Percentiles rank a stretch among this genome's conserved stretches.
These are phyloP conservation scores for Pisolithus thermaeus DNA, from an alignment of 1,284 basidiomycete species.

Conservation along the genomic window DNA sequence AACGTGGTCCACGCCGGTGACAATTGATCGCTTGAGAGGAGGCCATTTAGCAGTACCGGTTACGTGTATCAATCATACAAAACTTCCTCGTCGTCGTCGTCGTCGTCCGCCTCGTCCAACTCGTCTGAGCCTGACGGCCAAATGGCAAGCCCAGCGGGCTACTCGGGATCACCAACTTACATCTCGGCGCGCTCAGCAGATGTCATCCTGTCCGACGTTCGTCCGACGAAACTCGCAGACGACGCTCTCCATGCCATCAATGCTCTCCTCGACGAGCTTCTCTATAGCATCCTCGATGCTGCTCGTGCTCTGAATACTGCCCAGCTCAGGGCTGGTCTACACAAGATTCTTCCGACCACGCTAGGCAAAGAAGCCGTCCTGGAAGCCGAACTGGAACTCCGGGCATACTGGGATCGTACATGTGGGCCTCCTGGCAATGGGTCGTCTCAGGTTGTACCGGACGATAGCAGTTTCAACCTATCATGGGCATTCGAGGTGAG, in stretches of 20 bases:
- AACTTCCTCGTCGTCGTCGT: background rate
- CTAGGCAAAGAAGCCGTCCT: constrained; percentile 87
- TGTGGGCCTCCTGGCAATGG: constrained; percentile 33
- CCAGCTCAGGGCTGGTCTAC: constrained; percentile 67
- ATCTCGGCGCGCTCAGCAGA: constrained; percentile 79
- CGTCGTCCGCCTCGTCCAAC: background rate
- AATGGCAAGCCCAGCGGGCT: constrained; percentile 6
- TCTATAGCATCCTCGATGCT: constrained; percentile 66
- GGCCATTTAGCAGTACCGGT: background rate
- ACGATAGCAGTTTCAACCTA: constrained; percentile 55
- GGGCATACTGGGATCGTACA: constrained; percentile 77
- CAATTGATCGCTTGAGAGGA: background rate
- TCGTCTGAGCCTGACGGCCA: constrained; percentile 10
- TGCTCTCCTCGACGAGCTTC: constrained; percentile 81
- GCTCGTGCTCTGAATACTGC: constrained; percentile 72
- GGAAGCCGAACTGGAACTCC: constrained; percentile 87
- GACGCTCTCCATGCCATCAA: constrained; percentile 78
- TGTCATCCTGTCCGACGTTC: constrained; percentile 83
- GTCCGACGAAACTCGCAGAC: constrained; percentile 76
- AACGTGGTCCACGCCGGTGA: background rate
- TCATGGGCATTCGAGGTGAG: constrained; percentile 72
- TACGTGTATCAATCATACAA: background rate
- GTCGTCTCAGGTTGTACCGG: constrained; percentile 32
- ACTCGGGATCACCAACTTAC: constrained; percentile 53
- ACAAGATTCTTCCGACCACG: constrained; percentile 68